These are phyloP conservation scores for Gliomastix tumulicola DNA, from an alignment of 2,329 filamentous ascomycete species.

Conservation along the genomic window DNA sequence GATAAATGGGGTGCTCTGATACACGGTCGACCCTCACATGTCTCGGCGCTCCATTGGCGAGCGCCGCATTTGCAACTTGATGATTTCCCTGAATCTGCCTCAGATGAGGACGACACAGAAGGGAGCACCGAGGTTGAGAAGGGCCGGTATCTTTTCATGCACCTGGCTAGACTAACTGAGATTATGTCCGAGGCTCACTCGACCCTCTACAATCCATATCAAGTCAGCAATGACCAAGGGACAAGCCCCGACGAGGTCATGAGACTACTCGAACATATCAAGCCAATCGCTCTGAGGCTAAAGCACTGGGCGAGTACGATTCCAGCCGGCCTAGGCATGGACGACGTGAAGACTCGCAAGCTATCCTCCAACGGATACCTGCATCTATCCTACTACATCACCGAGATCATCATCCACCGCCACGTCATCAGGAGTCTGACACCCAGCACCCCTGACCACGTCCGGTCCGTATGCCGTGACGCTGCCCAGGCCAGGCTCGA, in stretches of 20 bases:
- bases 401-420: constrained; percentile 34
- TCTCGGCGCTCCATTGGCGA: constrained; percentile 42
- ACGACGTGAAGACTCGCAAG: constrained; percentile 25
- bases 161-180: constrained; percentile 33
- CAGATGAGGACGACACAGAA: constrained; percentile 16
- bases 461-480: constrained; percentile 6
- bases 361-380: constrained; percentile 30
- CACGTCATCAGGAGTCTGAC: constrained; percentile 25
- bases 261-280: constrained; percentile 31
- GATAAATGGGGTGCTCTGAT: constrained; percentile 49
- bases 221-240: background rate
- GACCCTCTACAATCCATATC: constrained; percentile 11
- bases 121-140: constrained; percentile 28
- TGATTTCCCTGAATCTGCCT: constrained; percentile 17
- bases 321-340: constrained; percentile 32
- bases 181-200: constrained; percentile 34
- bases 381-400: constrained; percentile 33
- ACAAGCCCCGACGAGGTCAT: constrained; percentile 7
- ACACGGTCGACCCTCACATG: constrained; percentile 44
- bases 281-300: constrained; percentile 36
- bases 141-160: constrained; percentile 30
- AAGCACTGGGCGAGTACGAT: constrained; percentile 38
- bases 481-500: constrained; percentile 20
- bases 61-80: constrained; percentile 18
- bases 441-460: constrained; percentile 1